Evolutionary conservation across 2,329 filamentous ascomycete genomes (phyloP), one percentile per base, ranked within the genome.

Genomic region (Rachicladosporium sp.): DNA sequence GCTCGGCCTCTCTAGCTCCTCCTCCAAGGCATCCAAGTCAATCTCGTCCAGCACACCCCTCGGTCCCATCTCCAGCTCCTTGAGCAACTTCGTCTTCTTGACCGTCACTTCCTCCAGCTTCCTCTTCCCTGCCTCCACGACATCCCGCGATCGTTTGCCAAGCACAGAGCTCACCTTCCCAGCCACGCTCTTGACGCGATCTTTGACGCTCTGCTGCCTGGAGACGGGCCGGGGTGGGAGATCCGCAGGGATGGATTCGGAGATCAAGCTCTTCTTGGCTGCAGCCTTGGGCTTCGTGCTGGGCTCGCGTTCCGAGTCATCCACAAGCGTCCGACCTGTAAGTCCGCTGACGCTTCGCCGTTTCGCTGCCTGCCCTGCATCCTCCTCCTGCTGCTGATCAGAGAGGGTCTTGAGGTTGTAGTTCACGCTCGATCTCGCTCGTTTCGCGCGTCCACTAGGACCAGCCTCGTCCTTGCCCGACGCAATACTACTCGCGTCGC

Each of bases 401-500:
- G 50, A 47, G 27, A 59, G 45, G 15, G 50, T 42, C 40, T 51
- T 55, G 10, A 59, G 40, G 50, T 85, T 85, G 62, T 85, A 85
- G n/a, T 78, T 72, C 8, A 75, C 64, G 38, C 67, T 70, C n/a
- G 62, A 52, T 45, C 73, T 70, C 30, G 68, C 63, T 51, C 78
- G 73, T 49, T 70, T 70, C 45, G 72, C 67, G 38, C 45, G 40
- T n/a, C 38, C 39, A 34, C 43, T 31, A 29, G 40, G 10, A 32
- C 41, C 32, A 33, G 36, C 31, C 36, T 42, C 35, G 38, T 50
- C 33, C 15, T 48, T 44, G 11, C 42, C 36, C 7, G 61, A 66
- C 31, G 65, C 58, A 31, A 77, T 63, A 60, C 76, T 80, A 43
- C 66, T 68, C 50, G 66, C 69, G 56, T 82, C 78, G 52, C 71